These are phyloP conservation scores for Schwanniomyces yamadae DNA, from an alignment of 805 yeast species.

Conservation along the genomic window DNA sequence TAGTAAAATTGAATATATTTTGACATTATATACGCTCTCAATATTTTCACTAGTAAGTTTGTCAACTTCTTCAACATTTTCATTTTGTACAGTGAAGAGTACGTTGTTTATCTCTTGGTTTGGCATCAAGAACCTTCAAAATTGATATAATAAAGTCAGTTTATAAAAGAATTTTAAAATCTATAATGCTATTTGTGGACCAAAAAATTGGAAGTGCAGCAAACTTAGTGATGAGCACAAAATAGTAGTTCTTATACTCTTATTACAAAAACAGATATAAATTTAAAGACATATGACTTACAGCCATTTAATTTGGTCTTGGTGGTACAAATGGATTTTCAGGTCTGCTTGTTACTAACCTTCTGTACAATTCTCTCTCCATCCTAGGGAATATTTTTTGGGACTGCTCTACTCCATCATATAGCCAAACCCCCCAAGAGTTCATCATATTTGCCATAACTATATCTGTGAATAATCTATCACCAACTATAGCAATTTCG, in stretches of 20 bases:
- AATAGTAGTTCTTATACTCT: background rate
- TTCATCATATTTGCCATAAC: conserved; percentile 96
- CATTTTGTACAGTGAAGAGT: too few relatives aligned
- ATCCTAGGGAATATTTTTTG: conserved; percentile 49
- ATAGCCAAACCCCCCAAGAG: conserved; percentile 77
- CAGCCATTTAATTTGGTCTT: conserved; percentile 6
- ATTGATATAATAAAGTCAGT: too few relatives aligned
- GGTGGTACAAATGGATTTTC: conserved; percentile 21
- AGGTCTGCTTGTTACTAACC: conserved; percentile 17
- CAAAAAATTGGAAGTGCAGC: background rate
- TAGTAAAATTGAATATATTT: conserved; percentile 10
- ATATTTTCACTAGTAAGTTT: conserved; percentile 10
- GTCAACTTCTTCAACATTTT: too few relatives aligned
- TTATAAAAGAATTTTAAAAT: too few relatives aligned
- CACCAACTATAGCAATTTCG: conserved; percentile 87
- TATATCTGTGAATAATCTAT: conserved; percentile 86
- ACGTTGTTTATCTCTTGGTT: too few relatives aligned
- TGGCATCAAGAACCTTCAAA: too few relatives aligned
- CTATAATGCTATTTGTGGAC: conserved; percentile 1
- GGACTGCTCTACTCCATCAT: conserved; percentile 67
- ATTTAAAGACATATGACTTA: background rate
- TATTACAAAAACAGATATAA: background rate
- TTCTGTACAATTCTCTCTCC: conserved; percentile 44
- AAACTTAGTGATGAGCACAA: conserved; percentile 1
- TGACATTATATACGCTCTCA: conserved; percentile 15